Percentiles rank a stretch among this genome's conserved stretches.
Evolutionary conservation across 2,329 filamentous ascomycete species (phyloP).

Genomic region (Clonostachys chloroleuca): DNA sequence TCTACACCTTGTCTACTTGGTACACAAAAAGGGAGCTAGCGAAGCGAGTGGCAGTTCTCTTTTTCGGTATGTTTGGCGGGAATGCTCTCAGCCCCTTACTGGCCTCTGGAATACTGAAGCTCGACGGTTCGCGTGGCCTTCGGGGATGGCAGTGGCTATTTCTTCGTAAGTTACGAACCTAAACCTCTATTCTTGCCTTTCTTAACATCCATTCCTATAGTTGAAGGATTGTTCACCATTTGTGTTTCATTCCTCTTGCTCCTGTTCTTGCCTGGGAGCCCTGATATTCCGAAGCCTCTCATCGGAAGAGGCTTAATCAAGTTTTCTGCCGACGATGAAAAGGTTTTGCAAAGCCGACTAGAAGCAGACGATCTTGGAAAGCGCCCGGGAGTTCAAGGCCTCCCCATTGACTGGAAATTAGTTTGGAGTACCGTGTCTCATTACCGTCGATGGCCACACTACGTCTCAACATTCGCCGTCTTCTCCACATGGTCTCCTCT

Average conservation of each 20-base stretch:
- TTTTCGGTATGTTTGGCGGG: conserved; percentile 57
- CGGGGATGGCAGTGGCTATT: conserved; percentile 63
- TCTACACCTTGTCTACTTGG: conserved; percentile 56
- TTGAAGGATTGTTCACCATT: conserved; percentile 39
- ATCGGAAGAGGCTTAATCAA: conserved; percentile 28
- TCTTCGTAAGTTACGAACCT: conserved; percentile 35
- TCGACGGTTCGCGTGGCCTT: conserved; percentile 38
- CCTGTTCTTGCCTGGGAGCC: conserved; percentile 35
- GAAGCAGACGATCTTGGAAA: conserved; percentile 23
- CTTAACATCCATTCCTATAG: conserved; percentile 12
- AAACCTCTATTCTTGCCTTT: neutral
- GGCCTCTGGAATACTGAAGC: conserved; percentile 50
- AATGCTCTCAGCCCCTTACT: conserved; percentile 62
- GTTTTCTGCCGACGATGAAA: conserved; percentile 24
- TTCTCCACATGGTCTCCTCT: conserved; percentile 47
- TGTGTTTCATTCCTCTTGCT: conserved; percentile 28
- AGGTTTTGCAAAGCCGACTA: conserved; percentile 24
- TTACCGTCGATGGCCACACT: conserved; percentile 41
- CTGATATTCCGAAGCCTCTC: conserved; percentile 30
- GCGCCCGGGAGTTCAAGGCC: conserved; percentile 21
- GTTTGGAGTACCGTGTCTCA: conserved; percentile 38
- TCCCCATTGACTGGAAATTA: conserved; percentile 26
- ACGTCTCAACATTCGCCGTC: conserved; percentile 41
- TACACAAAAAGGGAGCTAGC: conserved; percentile 63
- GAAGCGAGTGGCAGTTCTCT: conserved; percentile 49